A percentile compares a stretch with the other conserved stretches of the same genome.
Evolutionary conservation across 495 filamentous ascomycete species (phyloP).

Genomic region (Penicilliopsis zonata): DNA sequence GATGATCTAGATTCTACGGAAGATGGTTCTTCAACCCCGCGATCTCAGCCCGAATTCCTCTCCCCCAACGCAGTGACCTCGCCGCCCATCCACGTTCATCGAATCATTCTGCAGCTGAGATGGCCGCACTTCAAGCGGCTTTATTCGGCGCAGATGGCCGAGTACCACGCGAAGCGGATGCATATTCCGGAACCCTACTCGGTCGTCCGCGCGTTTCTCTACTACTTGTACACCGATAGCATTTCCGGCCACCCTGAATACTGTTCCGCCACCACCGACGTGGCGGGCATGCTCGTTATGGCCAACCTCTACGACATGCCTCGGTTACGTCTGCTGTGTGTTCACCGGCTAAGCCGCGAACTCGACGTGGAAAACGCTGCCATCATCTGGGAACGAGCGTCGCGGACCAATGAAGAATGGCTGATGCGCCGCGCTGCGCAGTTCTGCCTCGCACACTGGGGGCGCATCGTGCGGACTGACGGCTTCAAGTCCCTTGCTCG

Average conservation of each 20-base stretch:
- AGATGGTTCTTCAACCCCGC: constrained; percentile 27
- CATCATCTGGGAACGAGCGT: constrained; percentile 89
- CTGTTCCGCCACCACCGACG: constrained; percentile 63
- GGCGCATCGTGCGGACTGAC: constrained; percentile 76
- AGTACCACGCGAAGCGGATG: constrained; percentile 93
- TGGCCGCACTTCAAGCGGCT: constrained; percentile 94
- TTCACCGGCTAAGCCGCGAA: constrained; percentile 77
- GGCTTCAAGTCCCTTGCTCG: constrained; percentile 75
- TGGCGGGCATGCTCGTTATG: constrained; percentile 95
- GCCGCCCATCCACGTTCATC: constrained; percentile 81
- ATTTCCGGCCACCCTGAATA: constrained; percentile 57
- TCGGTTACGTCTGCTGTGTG: constrained; percentile 75
- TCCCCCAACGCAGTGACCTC: constrained; percentile 54
- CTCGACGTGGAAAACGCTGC: constrained; percentile 91
- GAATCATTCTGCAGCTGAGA: constrained; percentile 80
- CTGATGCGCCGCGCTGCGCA: constrained; percentile 72
- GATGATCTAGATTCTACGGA: constrained; percentile 48
- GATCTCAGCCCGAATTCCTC: constrained; percentile 45
- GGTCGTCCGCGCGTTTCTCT: constrained; percentile 87
- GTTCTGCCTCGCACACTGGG: constrained; percentile 91
- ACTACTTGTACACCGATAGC: constrained; percentile 92
- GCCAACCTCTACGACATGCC: constrained; percentile 96
- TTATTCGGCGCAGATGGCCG: constrained; percentile 86
- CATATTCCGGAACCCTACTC: constrained; percentile 94
- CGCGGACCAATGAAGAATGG: constrained; percentile 84